Evolutionary conservation across 108 stramenopile species (phyloP).

Genomic region (Nitzschia palea): DNA sequence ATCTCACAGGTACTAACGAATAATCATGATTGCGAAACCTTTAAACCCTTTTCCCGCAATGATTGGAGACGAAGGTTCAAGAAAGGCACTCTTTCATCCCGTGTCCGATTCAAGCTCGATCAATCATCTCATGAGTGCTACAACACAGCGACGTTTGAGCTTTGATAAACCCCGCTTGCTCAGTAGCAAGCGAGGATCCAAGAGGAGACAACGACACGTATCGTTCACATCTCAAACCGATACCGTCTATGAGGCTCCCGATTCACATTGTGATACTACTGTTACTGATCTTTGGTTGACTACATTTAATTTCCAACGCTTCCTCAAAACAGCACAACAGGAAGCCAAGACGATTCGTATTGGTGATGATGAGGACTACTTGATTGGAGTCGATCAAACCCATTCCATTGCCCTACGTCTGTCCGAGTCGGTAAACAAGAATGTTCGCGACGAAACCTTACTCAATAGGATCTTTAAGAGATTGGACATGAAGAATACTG

Average conservation of each 20-base stretch:
- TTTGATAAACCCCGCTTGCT: no score
- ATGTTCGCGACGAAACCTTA: neutral
- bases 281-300: neutral
- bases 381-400: neutral
- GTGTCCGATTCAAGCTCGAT: no score
- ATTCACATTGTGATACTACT: neutral
- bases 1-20: no score
- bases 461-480: neutral
- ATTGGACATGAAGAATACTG: constrained; percentile 4
- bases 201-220: neutral
- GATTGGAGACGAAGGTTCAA: no score
- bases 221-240: neutral
- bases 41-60: no score
- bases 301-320: neutral
- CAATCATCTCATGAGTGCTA: no score
- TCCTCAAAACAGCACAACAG: neutral
- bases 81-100: no score
- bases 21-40: no score
- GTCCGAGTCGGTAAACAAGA: neutral
- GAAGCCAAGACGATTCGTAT: constrained; percentile 5
- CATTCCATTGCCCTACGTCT: neutral
- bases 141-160: no score
- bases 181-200: constrained; percentile 1
- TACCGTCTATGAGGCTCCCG: neutral
- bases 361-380: neutral